Evolutionary conservation across 805 yeast species (phyloP).

Genomic region (Hanseniaspora nectarophila): DNA sequence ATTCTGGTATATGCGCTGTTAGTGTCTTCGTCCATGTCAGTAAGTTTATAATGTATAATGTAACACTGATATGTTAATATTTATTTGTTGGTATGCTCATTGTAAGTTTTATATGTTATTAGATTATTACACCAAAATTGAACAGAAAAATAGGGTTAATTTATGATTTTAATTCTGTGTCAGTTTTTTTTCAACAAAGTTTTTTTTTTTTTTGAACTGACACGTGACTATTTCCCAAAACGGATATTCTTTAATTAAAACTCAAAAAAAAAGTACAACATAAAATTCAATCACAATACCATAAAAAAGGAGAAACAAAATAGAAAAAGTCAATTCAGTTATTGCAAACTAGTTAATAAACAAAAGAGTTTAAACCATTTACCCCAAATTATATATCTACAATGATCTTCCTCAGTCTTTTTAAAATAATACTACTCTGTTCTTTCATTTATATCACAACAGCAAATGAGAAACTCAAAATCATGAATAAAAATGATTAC

Average conservation of each 20-base stretch:
- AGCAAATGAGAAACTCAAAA: neutral
- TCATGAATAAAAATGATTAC: neutral
- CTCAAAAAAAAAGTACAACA: neutral
- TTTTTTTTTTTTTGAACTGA: conserved; percentile 18
- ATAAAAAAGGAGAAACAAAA: neutral
- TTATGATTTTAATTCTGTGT: too few relatives aligned
- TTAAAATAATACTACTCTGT: too few relatives aligned
- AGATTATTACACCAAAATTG: too few relatives aligned
- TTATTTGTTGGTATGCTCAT: too few relatives aligned
- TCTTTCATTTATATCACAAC: neutral
- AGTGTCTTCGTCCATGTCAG: neutral
- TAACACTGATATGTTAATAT: too few relatives aligned
- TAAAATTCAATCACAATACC: neutral
- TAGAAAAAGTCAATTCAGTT: too few relatives aligned
- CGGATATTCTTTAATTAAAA: conserved; percentile 27
- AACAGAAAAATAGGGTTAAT: too few relatives aligned
- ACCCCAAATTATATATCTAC: neutral
- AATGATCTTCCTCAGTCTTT: too few relatives aligned
- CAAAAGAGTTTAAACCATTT: neutral
- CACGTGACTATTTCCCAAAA: conserved; percentile 38
- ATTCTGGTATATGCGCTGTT: neutral
- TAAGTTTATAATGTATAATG: too few relatives aligned
- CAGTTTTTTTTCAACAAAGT: too few relatives aligned
- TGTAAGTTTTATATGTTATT: too few relatives aligned
- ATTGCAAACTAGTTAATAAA: too few relatives aligned